Conservation (phyloP, 1,139 yeast genomes). For the Suhomyces bolitotheri region DNA sequence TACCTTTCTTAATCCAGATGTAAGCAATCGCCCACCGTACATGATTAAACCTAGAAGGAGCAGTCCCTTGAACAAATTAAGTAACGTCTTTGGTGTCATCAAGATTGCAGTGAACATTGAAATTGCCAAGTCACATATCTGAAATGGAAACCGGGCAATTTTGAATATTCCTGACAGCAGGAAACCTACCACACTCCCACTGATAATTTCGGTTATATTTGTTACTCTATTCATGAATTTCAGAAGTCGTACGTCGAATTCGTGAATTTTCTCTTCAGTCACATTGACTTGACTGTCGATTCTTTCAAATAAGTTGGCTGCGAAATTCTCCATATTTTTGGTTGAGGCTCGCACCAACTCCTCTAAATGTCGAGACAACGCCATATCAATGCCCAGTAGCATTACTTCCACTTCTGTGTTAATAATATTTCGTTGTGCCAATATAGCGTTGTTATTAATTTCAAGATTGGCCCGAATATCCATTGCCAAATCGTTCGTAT, state of each 20-base stretch:
- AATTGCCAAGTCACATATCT: too few species aligned
- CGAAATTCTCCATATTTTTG: constrained; percentile 10
- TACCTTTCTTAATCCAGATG: too few species aligned
- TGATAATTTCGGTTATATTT: constrained; percentile 2
- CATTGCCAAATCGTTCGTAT: background rate
- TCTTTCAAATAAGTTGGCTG: constrained; percentile 1
- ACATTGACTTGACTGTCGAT: constrained; percentile 4
- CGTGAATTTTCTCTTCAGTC: constrained; percentile 1
- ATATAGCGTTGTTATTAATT: constrained; percentile 1
- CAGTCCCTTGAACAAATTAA: too few species aligned
- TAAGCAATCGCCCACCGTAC: too few species aligned
- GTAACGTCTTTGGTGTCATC: too few species aligned
- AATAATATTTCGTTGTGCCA: constrained; percentile 1
- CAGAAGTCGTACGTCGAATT: constrained; percentile 1
- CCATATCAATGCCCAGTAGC: constrained; percentile 11
- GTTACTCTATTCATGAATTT: background rate
- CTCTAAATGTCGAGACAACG: constrained; percentile 12
- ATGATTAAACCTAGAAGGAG: too few species aligned
- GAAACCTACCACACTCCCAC: background rate
- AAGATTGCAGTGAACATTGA: too few species aligned
- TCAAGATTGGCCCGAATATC: constrained; percentile 1
- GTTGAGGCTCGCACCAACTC: constrained; percentile 15
- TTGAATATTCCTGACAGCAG: background rate
- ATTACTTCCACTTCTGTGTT: constrained; percentile 17
- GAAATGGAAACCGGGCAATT: background rate